Evolutionary conservation across 768 basidiomycete species (phyloP), one percentile per base, ranked within the genome.

Genomic region (Leccinum longicurvipes): DNA sequence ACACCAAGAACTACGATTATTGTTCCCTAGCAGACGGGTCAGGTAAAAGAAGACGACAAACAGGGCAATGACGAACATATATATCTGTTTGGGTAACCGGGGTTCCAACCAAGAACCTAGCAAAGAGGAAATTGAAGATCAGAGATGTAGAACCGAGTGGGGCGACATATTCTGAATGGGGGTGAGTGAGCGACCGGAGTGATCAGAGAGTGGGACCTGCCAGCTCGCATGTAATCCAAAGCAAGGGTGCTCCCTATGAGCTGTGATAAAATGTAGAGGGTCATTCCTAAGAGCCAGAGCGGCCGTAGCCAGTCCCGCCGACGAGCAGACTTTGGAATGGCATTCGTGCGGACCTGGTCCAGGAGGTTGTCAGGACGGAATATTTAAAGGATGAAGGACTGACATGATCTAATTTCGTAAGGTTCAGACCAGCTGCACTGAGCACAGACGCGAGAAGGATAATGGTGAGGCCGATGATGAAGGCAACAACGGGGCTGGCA

Each of bases 61-160:
- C 25, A 49, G 47, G 11, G 21, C 23, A 53, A 42, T 11, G 46
- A 69, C 85, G 58, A 63, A 89, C 90, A 66, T 89, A 87, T 32
- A 94, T 89, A 67, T 95, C 93, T 32, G 82, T 87, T 54, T 74
- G 82, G 42, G 89, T 92, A 36, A 95, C 89, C 1, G 91, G 89
- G 6, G 88, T 91, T 34, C 90, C 91, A 6, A 92, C 87, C 56
- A 93, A 80, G 66, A 93, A 89, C 62, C 89, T 84, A 34, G 96
- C 96, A 69, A 97, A 96, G 34, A 97, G 77, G 68, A 97, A 95
- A 71, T 98, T 98, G 77, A 98, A 98, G 54, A 98, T 85, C 59
- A 98, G 83, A 12, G 93, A 91, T 11, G 93, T 89, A 0, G 92
- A 93, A 14, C 96, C 95, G 4, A 98, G 81, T 2, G 95, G 95